Base-by-base conservation (phyloP, 768 basidiomycete genomes). In the Leccinum barrowsii region DNA sequence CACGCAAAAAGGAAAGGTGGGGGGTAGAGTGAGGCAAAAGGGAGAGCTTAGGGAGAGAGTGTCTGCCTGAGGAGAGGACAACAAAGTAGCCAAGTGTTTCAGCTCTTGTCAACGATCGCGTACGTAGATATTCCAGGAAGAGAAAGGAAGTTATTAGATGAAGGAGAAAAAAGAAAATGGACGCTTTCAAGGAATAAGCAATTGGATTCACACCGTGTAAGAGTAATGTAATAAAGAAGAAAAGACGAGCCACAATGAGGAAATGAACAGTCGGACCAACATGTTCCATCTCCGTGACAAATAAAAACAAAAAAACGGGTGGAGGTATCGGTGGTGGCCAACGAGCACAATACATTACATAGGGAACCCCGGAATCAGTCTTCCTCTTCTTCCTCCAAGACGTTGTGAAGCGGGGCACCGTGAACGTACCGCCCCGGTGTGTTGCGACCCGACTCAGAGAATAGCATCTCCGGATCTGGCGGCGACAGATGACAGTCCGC, bases 391-490 rank as follows among this genome's bases (percentile, higher is more conserved):
- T 92, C 90, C 70, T 92, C 92, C 50, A 92, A 22, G 44, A 94
- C 92, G 60, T 93, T 93, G 63, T 92, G 89, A 66, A 94, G 77
- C 28, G 92, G 92, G 7, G 89, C 89, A 24, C 92, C 92, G 65
- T 94, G 92, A 13, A 90, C 70, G 67, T 94, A 94, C 46, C 90
- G 82, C 34, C 71, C 82, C 11, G 89, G 89, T 64, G 86, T 89
- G 19, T 73, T 76, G n/a, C 83, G 77, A 4, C 84, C 85, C 7
- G 77, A 71, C 19, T 84, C 83, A n/a, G 76, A 75, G 15, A 77
- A 63, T 10, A 73, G 59, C 7, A 76, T 49, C 2, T 65, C 66
- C 5, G 78, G 50, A 2, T 67, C 67, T 5, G 76, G 76, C 3
- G 71, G 72, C 32, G 78, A 74, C 12, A 74, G 61, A 21, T 60